Evolutionary conservation across 306 rosid species (phyloP).

Genomic region (Acmispon strigosus): DNA sequence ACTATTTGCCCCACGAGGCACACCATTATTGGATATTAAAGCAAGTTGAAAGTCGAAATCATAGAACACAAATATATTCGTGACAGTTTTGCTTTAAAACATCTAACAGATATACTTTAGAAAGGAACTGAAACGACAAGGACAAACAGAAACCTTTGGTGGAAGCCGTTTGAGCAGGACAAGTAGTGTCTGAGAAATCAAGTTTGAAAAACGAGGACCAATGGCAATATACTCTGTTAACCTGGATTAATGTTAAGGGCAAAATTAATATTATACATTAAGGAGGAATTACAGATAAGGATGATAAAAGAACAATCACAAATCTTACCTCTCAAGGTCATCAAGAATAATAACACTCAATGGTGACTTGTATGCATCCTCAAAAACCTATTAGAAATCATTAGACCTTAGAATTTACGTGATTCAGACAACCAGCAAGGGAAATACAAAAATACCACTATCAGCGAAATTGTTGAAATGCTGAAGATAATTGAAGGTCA

Average conservation of each 20-base stretch:
- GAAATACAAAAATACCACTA: conserved; percentile 1
- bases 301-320: conserved; percentile 20
- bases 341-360: conserved; percentile 93
- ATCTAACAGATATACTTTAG: conserved; percentile 1
- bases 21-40: not conserved
- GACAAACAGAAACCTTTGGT: conserved; percentile 65
- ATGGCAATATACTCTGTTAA: conserved; percentile 82
- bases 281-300: not conserved
- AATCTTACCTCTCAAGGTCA: conserved; percentile 78
- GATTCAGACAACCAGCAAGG: not conserved
- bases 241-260: conserved; percentile 34
- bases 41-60: not conserved
- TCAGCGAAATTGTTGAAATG: not conserved
- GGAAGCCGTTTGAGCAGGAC: conserved; percentile 88
- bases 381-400: conserved; percentile 63
- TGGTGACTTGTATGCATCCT: conserved; percentile 98
- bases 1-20: not conserved
- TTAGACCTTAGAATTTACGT: conserved; percentile 14
- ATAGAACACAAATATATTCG: not conserved
- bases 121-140: conserved; percentile 11
- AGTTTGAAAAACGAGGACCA: conserved; percentile 95
- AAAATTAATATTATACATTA: not conserved
- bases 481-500: conserved; percentile 1
- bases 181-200: conserved; percentile 78
- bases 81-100: not conserved